Base-by-base conservation (phyloP, 257 asterid genomes). In the Penstemon barbatus region DNA sequence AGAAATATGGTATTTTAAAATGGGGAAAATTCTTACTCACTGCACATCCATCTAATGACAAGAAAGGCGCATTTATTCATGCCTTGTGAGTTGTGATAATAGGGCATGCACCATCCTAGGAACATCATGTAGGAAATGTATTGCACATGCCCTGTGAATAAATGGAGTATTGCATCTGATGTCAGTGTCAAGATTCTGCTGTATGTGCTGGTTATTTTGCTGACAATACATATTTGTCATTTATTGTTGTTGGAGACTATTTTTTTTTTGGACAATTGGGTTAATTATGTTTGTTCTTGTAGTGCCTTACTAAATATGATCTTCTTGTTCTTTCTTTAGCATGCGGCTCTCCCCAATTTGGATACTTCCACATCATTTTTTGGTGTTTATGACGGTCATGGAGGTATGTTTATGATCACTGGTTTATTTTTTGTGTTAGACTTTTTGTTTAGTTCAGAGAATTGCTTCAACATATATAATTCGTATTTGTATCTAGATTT, bases 311-410 rank as follows among this genome's bases (percentile, higher is more conserved):
- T 57, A 19, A 11, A 65, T 38, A 61, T 68, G 57, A 54, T 66
- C 61, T 63, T 42, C 42, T 48, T 38, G 41, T 73, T 61, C 62
- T 71, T 75, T 62, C 54, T 79, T 61, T 71, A 93, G 98, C 98
- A 93, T 82, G 95, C 98, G 19, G 95, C 98, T 49, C 49, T 88
- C 68, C 84, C 85, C 11, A 84, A 88, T 75, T 77, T 93, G 84
- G 98, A 92, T 68, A 58, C 82, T 63, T 80, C 85, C 53, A 92
- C 97, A 55, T 88, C 98, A 40, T 92, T 85, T 87, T 93, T 93
- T 79, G 98, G 98, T 71, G 98, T 93, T 70, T 93, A 90, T 75
- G 98, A 93, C 70, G 98, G 98, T 68, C 98, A 93, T 73, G 97
- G 98, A 79, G 98, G 98, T 93, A 76, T 52, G 81, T 69, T 74